Base-by-base conservation (phyloP, 2,329 filamentous ascomycete genomes). In the Aciculosporium take region DNA sequence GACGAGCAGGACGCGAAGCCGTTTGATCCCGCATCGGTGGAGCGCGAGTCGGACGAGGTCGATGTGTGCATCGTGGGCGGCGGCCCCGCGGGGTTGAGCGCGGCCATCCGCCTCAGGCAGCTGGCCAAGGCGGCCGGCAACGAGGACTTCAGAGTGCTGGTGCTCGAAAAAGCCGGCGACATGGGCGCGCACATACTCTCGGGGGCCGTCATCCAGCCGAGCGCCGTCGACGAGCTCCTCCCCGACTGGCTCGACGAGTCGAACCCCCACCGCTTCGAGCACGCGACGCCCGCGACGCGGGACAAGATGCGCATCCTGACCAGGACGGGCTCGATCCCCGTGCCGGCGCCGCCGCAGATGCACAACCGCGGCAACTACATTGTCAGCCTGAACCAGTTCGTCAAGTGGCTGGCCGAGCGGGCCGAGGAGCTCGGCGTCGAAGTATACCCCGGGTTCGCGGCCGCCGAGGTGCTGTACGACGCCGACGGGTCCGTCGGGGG, bases 301-400 rank as follows among this genome's bases (percentile, higher is more conserved):
- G 91, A 98, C 56, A 81, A 79, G 63, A 94, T 98, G 89, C 81
- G 85, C 51, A 95, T 95, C 63, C 72, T 98, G 46, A 96, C 89
- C 36, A 83, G 88, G 66, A 82, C 71, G 41, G 69, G 69, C 46
- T 69, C 87, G 0, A 76, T 94, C 43, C 85, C 86, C 5, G 68
- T 96, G 40, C 91, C 89, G 1, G 78, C 81, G 10, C 91, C 91
- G 34, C 91, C 91, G 25, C 91, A 96, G 66, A 98, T 98, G 91
- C 78, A 88, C 68, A 98, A 98, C 60, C 76, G 94, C 55, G 91
- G 91, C 51, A 98, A 98, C 65, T 96, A 93, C 62, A 98, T 98
- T 51, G 79, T 98, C 55, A 94, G 85, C 56, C 66, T 98, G 54
- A 96, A 93, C 61, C 85, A 96, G 61, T 81, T 98, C 56, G 83